Base-by-base conservation (phyloP, 768 basidiomycete species). In the Ephemerocybe angulata region DNA sequence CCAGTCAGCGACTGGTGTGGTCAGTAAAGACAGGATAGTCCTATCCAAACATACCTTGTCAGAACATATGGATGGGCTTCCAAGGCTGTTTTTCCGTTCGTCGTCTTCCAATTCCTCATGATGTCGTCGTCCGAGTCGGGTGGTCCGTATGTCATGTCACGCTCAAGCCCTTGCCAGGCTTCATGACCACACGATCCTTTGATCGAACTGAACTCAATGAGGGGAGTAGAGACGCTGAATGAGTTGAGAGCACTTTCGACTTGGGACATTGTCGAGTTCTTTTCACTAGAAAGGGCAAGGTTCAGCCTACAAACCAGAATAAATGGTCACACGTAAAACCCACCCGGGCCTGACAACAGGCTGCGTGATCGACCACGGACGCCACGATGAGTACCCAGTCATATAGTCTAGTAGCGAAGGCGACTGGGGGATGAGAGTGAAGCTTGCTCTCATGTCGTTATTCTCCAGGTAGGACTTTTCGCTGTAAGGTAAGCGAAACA, bases 381-480 rank as follows among this genome's bases (percentile, higher is more conserved):
- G 67, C 65, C 68, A 71, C 3, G 61, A 64, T 6, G 71, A 68
- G 37, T 63, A 73, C 35, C 65, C 68, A 13, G 55, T 62, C 2
- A 68, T 61, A 24, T 62, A 52, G 49, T 67, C 65, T 0, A 72
- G 55, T 2, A 62, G 62, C 8, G 71, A 72, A 1, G 71, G 63
- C 1, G 67, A 58, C 2, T 64, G 65, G 3, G 71, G 73, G 46
- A 71, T 53, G n/a, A 74, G 65, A 13, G 70, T 64, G 21, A 74
- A 69, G 7, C 72, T 69, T 3, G 67, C 74, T 19, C 72, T 67
- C 29, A 76, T 61, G 59, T 76, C 72, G 27, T 68, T 66, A 44
- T 62, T 63, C 3, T 60, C 56, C 33, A 74, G 57, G 3, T 64
- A 50, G 1, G 38, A n/a, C 8, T 60, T 60, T 50, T 61, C 65